Base-by-base conservation (phyloP, 2,329 filamentous ascomycete species). In the Colletotrichum sp. region DNA sequence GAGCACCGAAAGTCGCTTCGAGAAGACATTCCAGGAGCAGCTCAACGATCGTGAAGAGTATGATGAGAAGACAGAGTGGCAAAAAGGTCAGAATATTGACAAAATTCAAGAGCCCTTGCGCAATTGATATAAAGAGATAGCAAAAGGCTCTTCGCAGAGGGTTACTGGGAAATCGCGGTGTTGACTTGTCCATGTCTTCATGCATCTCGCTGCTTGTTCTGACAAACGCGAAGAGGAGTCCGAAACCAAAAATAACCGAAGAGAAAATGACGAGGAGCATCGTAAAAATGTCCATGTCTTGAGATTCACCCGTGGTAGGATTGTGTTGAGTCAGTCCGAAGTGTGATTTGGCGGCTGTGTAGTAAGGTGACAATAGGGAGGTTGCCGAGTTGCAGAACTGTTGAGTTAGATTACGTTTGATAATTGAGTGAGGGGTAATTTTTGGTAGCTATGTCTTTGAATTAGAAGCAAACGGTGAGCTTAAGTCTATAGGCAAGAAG, bases 321-420 rank as follows among this genome's bases (percentile, higher is more conserved):
- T 21, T 21, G 44, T 0, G 44, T 0, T 52, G 44, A 52, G 21
- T 21, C n/a, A 0, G 0, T 21, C 0, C n/a, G 44, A 13, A 52
- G 0, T 52, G 44, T 21, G 44, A 0, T 21, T 49, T 0, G n/a
- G 6, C 1, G n/a, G 44, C 21, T n/a, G 39, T 49, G 9, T 5
- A 18, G 16, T 13, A 49, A 49, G 44, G n/a, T 21, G 44, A 49
- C n/a, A 49, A 21, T 0, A 21, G 44, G 44, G 0, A 1, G 1
- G 4, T 2, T 49, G n/a, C n/a, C 44, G 44, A 49, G 44, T 49
- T 12, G 44, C 0, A 0, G 44, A 49, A 21, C n/a, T 21, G 0
- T 49, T 49, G 0, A 49, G 44, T 3, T 13, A 3, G 44, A 1
- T 21, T 21, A 0, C 0, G 44, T 49, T 13, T 49, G 44, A 49